These are phyloP conservation scores for Casaregolazyma suthepensis DNA, from an alignment of 1,139 yeast genomes.

Conservation along the genomic window DNA sequence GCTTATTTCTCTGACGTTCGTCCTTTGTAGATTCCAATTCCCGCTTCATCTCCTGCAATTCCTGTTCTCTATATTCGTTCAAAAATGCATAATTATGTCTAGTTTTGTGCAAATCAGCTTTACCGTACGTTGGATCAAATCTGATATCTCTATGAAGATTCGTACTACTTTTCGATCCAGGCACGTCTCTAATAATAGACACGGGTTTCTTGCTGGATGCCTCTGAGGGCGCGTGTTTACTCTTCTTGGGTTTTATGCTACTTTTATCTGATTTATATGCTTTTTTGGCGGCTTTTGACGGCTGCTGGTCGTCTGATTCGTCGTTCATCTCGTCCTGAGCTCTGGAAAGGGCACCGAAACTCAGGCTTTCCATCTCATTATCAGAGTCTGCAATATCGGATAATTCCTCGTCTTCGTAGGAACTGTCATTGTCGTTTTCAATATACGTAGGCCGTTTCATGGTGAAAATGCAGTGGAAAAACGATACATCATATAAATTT, in stretches of 20 bases:
- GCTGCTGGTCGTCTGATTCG: conserved; percentile 15
- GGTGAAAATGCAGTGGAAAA: neutral
- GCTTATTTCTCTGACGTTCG: conserved; percentile 47
- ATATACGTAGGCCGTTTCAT: conserved; percentile 3
- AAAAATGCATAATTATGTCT: conserved; percentile 77
- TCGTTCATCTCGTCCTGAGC: conserved; percentile 42
- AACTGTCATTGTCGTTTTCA: conserved; percentile 21
- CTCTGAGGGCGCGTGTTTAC: conserved; percentile 79
- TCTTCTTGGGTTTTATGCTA: conserved; percentile 15
- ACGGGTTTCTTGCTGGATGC: conserved; percentile 68
- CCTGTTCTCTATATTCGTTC: conserved; percentile 76
- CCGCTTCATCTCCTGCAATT: conserved; percentile 54
- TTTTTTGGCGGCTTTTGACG: conserved; percentile 15
- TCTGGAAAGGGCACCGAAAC: conserved; percentile 54
- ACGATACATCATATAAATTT: neutral
- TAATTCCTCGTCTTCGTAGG: conserved; percentile 16
- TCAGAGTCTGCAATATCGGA: conserved; percentile 2
- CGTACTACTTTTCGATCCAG: conserved; percentile 50
- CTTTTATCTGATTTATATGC: conserved; percentile 17
- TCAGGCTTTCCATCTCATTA: conserved; percentile 34
- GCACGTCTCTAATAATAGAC: conserved; percentile 62
- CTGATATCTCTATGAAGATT: conserved; percentile 69
- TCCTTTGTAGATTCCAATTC: conserved; percentile 50
- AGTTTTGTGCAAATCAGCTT: conserved; percentile 57
- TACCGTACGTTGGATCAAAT: conserved; percentile 85